These are phyloP conservation scores for Podila verticillata DNA, from an alignment of 192 early-diverging fungal genomes.

Conservation along the genomic window DNA sequence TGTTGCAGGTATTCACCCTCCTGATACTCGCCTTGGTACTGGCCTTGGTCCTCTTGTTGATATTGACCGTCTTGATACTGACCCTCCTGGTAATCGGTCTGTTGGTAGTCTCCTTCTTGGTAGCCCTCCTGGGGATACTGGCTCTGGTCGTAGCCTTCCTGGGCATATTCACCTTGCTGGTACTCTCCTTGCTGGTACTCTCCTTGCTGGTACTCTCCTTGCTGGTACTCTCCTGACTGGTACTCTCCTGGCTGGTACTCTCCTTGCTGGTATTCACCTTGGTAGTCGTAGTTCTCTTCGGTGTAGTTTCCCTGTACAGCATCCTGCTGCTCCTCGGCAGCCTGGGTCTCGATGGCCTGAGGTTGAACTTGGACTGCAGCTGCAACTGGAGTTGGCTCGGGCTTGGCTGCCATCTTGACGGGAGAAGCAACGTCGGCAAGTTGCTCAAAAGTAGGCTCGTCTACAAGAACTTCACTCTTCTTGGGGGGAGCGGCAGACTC, in stretches of 20 bases:
- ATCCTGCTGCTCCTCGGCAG: background rate
- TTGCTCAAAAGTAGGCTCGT: slow-evolving; percentile 34
- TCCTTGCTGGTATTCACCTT: slow-evolving; percentile 11
- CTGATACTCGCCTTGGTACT: slow-evolving; percentile 26
- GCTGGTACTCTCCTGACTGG: slow-evolving; percentile 15
- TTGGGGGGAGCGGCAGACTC: background rate
- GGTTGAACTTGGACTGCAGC: background rate
- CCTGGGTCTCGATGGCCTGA: background rate
- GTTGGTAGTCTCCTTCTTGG: background rate
- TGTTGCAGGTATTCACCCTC: slow-evolving; percentile 28
- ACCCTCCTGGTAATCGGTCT: slow-evolving; percentile 2
- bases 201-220: slow-evolving; percentile 25
- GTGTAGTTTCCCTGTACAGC: background rate
- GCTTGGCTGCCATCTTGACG: too few species aligned
- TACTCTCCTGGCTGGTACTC: slow-evolving; percentile 20
- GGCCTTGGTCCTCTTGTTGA: slow-evolving; percentile 2
- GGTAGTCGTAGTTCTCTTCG: background rate
- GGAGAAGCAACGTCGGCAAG: background rate
- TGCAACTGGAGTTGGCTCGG: background rate
- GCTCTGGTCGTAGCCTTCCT: slow-evolving; percentile 1
- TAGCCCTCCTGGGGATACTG: background rate
- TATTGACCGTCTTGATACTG: slow-evolving; percentile 8
- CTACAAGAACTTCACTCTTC: slow-evolving; percentile 14
- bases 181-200: slow-evolving; percentile 9
- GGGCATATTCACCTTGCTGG: background rate